phyloP scores from a whole-genome alignment of 306 rosid genomes.

The Cicer yamashitae region DNA sequence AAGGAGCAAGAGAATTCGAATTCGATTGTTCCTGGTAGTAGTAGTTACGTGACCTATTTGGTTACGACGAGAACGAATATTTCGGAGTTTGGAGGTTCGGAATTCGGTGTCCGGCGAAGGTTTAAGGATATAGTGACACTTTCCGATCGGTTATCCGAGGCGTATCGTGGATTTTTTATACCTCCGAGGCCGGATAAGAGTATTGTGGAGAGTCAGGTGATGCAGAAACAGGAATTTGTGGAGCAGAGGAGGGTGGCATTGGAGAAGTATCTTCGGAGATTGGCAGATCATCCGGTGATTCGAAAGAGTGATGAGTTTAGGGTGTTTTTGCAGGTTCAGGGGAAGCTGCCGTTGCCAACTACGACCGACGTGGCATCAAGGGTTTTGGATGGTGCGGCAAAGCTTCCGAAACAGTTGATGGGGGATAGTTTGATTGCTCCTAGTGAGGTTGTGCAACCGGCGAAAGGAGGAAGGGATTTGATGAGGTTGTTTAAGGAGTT shows the following conservation, averaged over 20 bases:
- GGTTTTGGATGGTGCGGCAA: slow-evolving; percentile 85
- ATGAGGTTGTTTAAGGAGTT: slow-evolving; percentile 93
- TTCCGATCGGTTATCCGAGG: slow-evolving; percentile 82
- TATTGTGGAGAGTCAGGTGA: slow-evolving; percentile 96
- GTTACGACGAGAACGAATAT: slow-evolving; percentile 82
- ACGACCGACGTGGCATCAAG: slow-evolving; percentile 77
- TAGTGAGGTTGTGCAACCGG: slow-evolving; percentile 86
- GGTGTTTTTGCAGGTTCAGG: slow-evolving; percentile 84
- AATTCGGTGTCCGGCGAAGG: slow-evolving; percentile 79
- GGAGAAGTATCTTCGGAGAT: slow-evolving; percentile 81
- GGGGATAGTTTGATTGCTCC: slow-evolving; percentile 62
- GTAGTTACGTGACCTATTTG: slow-evolving; percentile 73
- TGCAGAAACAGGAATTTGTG: slow-evolving; percentile 98
- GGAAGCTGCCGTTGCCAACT: slow-evolving; percentile 67
- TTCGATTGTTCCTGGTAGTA: slow-evolving; percentile 83
- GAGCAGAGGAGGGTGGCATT: slow-evolving; percentile 93
- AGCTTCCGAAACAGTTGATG: slow-evolving; percentile 82
- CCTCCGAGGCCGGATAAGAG: slow-evolving; percentile 97
- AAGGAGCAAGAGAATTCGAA: slow-evolving; percentile 85
- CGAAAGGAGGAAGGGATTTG: slow-evolving; percentile 89
- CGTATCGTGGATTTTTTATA: slow-evolving; percentile 85
- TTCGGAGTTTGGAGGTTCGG: slow-evolving; percentile 74
- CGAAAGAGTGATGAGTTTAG: slow-evolving; percentile 81
- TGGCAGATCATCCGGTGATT: slow-evolving; percentile 82
- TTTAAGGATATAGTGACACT: slow-evolving; percentile 85